Conservation (phyloP, 768 basidiomycete species). For the Russula olivacea region DNA sequence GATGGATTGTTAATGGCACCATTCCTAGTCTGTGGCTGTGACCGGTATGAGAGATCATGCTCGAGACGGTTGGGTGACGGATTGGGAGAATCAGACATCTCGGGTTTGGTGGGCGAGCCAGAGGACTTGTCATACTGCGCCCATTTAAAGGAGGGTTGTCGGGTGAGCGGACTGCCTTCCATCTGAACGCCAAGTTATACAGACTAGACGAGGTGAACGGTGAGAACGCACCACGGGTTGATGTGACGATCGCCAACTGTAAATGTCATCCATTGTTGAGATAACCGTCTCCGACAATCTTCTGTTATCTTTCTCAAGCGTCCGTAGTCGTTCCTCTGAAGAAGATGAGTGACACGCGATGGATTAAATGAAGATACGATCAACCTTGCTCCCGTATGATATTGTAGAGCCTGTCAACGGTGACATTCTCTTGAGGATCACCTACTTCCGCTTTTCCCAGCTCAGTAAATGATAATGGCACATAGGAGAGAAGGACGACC, state of each 20-base stretch:
- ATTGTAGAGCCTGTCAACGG: conserved; percentile 59
- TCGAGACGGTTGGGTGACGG: conserved; percentile 74
- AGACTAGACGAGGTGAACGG: conserved; percentile 32
- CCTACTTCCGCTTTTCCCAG: conserved; percentile 47
- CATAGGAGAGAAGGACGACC: conserved; percentile 30
- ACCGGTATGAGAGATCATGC: conserved; percentile 45
- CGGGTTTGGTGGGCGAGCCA: conserved; percentile 75
- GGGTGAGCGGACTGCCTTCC: conserved; percentile 46
- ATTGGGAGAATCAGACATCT: conserved; percentile 66
- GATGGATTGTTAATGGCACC: conserved; percentile 7
- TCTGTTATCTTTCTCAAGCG: conserved; percentile 74
- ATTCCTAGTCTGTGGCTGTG: conserved; percentile 17
- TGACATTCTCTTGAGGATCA: conserved; percentile 48
- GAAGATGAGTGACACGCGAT: conserved; percentile 8
- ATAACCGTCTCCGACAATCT: conserved; percentile 58
- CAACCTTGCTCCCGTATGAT: conserved; percentile 72
- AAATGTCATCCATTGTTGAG: conserved; percentile 60
- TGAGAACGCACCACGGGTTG: conserved; percentile 13
- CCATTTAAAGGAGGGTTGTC: conserved; percentile 87
- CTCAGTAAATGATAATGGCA: not conserved
- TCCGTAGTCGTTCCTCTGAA: conserved; percentile 60
- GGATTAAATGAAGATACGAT: conserved; percentile 19
- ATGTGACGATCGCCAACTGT: conserved; percentile 33
- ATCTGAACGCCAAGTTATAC: conserved; percentile 19
- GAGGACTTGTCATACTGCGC: conserved; percentile 70